Evolutionary conservation across 2,329 filamentous ascomycete genomes (phyloP).

Genomic region (Fusarium sp.): DNA sequence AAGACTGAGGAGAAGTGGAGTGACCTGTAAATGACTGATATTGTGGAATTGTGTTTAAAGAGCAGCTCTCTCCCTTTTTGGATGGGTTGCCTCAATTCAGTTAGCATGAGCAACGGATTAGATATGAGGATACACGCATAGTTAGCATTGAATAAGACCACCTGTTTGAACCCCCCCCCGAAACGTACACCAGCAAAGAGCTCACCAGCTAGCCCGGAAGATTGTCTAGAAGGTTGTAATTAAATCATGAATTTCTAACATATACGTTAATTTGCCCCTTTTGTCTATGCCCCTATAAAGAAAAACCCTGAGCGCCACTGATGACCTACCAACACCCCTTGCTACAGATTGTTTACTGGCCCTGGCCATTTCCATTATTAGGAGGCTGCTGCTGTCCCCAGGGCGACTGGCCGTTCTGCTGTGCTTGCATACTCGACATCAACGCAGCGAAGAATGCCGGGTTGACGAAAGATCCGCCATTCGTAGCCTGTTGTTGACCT

Average conservation of each 20-base stretch:
- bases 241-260: slow-evolving; percentile 11
- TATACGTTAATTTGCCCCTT: slow-evolving; percentile 19
- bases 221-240: neutral
- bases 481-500: slow-evolving; percentile 46
- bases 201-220: neutral
- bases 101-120: slow-evolving; percentile 26
- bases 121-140: slow-evolving; percentile 20
- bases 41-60: neutral
- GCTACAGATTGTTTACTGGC: slow-evolving; percentile 32
- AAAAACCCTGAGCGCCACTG: slow-evolving; percentile 26
- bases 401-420: slow-evolving; percentile 46
- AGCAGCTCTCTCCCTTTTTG: neutral
- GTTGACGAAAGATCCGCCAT: slow-evolving; percentile 62
- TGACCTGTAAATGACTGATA: slow-evolving; percentile 49
- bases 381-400: slow-evolving; percentile 46
- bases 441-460: slow-evolving; percentile 66
- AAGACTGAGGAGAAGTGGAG: slow-evolving; percentile 45
- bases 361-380: slow-evolving; percentile 39
- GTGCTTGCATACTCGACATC: slow-evolving; percentile 56
- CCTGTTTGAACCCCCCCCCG: neutral
- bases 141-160: neutral
- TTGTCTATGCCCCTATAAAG: slow-evolving; percentile 31
- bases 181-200: neutral
- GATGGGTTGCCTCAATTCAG: neutral
- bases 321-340: slow-evolving; percentile 10